Base-by-base conservation (phyloP, 805 yeast species). In the Spathaspora hagerdaliae region DNA sequence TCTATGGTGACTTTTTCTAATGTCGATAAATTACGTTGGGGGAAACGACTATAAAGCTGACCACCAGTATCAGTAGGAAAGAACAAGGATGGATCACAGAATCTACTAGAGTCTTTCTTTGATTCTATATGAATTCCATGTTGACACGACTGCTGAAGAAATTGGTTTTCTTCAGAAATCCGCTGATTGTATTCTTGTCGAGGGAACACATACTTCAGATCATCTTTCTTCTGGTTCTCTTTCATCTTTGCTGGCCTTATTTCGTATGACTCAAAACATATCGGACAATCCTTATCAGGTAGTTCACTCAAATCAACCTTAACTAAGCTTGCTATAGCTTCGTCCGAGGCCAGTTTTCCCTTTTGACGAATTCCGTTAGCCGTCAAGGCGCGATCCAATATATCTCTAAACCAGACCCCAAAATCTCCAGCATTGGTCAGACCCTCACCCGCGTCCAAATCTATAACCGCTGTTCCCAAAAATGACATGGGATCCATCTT, bases 261-360 rank as follows among this genome's bases (percentile, higher is more conserved):
- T 34, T 58, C 67, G 44, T 65, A 69, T 7, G 57, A 43, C 14
- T 71, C 75, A 49, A 67, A 71, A 54, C 75, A 71, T 14, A 71
- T 71, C 2, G 75, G 73, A 47, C 75, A 71, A 6, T 61, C 64
- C 26, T 49, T 51, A 15, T 55, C 47, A 5, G 49, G 50, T 35
- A 61, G 34, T 2, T 41, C 45, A 6, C 42, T 50, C 10, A 47
- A 11, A 19, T 55, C 61, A 11, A 65, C 61, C 12, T 50, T 58
- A 34, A 53, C 50, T 34, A 70, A 54, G 24, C 65, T 64, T 11
- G 59, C 67, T 26, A 70, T 69, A 19, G 74, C 74, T 35, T 67
- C 71, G 8, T 61, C 65, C 3, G 73, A 66, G 7, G 74, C 74
- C 46, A 39, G 47, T 43, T 38, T 42, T 31, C 55, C 59, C 45